A percentile compares a stretch with the other conserved stretches of the same genome.
phyloP scores from a whole-genome alignment of 2,329 filamentous ascomycete species.

The Clonostachys sp. region DNA sequence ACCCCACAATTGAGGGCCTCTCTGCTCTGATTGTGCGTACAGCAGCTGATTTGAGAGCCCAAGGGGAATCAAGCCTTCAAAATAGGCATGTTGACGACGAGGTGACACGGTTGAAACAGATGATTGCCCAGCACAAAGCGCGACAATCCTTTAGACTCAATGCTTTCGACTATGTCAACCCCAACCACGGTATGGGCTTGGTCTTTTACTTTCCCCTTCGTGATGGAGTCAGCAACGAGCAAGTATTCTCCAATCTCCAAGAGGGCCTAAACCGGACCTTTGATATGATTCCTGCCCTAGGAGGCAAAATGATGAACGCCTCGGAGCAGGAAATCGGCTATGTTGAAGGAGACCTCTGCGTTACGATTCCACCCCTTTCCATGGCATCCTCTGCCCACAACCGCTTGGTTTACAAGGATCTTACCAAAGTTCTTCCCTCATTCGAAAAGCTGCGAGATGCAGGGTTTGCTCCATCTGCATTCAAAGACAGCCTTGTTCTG shows the following conservation, averaged over 20 bases:
- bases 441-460: constrained; percentile 13
- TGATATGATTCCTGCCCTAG: constrained; percentile 25
- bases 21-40: no score
- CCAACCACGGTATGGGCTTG: constrained; percentile 21
- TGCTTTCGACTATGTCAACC: constrained; percentile 23
- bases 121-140: constrained; percentile 12
- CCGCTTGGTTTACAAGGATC: constrained; percentile 15
- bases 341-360: constrained; percentile 11
- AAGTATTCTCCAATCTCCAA: constrained; percentile 22
- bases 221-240: constrained; percentile 12
- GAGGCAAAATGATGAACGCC: constrained; percentile 23
- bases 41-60: no score
- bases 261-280: constrained; percentile 24
- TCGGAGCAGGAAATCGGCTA: constrained; percentile 16
- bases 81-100: no score
- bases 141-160: constrained; percentile 19
- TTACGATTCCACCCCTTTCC: constrained; percentile 10
- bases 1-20: neutral
- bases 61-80: no score
- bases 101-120: constrained; percentile 2
- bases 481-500: constrained; percentile 16
- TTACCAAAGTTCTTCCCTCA: constrained; percentile 14
- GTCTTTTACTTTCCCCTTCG: constrained; percentile 25
- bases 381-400: constrained; percentile 3
- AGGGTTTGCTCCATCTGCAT: constrained; percentile 17